Conservation (phyloP, 768 basidiomycete genomes). For the Suillus occidentalis region DNA sequence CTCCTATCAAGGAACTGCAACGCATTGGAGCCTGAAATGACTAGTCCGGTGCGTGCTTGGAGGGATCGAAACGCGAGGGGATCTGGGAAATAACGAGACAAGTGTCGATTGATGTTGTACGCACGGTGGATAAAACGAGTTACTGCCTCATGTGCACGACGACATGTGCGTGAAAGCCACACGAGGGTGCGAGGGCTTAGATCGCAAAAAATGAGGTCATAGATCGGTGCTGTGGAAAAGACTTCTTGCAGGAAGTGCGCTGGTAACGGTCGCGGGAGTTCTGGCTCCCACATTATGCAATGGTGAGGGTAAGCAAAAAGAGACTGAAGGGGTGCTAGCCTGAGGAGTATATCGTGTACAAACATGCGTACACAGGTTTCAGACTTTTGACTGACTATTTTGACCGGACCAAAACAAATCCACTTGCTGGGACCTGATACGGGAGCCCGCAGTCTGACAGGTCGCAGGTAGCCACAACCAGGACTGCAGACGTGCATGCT, state of each 20-base stretch:
- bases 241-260: not conserved
- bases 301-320: not conserved
- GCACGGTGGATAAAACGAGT: slow-evolving; percentile 25
- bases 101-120: slow-evolving; percentile 36
- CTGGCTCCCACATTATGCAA: not conserved
- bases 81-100: slow-evolving; percentile 37
- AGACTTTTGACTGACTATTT: no score
- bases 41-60: slow-evolving; percentile 41
- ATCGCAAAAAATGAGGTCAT: slow-evolving; percentile 19
- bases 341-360: not conserved
- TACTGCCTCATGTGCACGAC: slow-evolving; percentile 16
- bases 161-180: slow-evolving; percentile 23
- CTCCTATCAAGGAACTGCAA: slow-evolving; percentile 51
- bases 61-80: slow-evolving; percentile 42
- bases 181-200: slow-evolving; percentile 29
- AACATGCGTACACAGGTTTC: not conserved
- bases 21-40: slow-evolving; percentile 55
- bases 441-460: not conserved
- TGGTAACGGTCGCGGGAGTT: not conserved
- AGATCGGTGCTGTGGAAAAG: slow-evolving; percentile 21
- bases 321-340: not conserved
- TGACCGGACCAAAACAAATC: no score
- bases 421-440: not conserved
- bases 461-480: not conserved
- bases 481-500: slow-evolving; percentile 66